Percentiles rank a stretch among this genome's conserved stretches.
Conservation (phyloP, 1,284 basidiomycete genomes). For the Apiotrichum sp. region DNA sequence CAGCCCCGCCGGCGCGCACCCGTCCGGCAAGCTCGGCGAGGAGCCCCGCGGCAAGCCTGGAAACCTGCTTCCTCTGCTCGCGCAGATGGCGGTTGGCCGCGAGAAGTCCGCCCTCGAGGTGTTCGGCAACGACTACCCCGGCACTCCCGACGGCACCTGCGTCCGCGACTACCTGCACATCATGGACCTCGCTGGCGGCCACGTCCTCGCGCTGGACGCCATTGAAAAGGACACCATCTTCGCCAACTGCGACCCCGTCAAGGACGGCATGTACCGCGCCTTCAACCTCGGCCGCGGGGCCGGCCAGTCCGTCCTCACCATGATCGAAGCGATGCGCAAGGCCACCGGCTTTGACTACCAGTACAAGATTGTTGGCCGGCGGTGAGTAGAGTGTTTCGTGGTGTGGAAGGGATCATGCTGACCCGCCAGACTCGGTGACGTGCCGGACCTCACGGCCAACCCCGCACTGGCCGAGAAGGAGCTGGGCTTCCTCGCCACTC, state of each 20-base stretch:
- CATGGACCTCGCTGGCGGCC: constrained; percentile 88
- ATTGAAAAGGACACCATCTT: constrained; percentile 32
- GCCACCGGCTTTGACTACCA: constrained; percentile 61
- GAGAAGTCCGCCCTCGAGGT: constrained; percentile 79
- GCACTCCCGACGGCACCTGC: constrained; percentile 76
- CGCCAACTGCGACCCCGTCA: constrained; percentile 35
- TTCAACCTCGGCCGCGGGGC: constrained; percentile 95
- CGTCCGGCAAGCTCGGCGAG: constrained; percentile 91
- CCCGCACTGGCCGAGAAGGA: constrained; percentile 86
- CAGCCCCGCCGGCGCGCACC: constrained; percentile 89
- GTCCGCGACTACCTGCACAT: constrained; percentile 98
- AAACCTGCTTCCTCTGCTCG: constrained; percentile 88
- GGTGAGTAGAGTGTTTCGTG: constrained; percentile 53
- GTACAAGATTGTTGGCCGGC: constrained; percentile 80
- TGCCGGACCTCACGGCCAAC: constrained; percentile 94
- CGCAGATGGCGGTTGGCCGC: constrained; percentile 91
- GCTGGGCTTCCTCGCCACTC: constrained; percentile 82
- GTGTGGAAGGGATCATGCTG: background rate
- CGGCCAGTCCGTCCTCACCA: constrained; percentile 88
- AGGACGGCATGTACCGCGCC: constrained; percentile 64
- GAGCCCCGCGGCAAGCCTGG: constrained; percentile 91
- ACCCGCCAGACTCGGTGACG: constrained; percentile 73
- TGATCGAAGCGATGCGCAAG: constrained; percentile 91
- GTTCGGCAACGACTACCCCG: constrained; percentile 97
- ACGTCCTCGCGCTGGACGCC: constrained; percentile 85